Base-by-base conservation (phyloP, 2,329 filamentous ascomycete genomes). In the Neofusicoccum parvum region DNA sequence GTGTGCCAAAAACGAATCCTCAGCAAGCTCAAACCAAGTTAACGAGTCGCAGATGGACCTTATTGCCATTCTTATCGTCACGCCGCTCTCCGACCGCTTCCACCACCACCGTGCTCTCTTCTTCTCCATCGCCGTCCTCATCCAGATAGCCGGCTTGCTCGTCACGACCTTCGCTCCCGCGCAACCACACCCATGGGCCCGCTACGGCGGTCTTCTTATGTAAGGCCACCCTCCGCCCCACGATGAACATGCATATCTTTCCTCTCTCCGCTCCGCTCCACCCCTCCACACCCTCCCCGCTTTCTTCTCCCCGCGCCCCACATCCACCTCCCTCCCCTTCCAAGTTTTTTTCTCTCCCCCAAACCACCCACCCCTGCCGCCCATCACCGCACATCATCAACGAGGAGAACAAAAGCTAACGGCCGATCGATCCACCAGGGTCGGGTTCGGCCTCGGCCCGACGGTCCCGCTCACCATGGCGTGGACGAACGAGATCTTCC, bases 381-480 rank as follows among this genome's bases (percentile, higher is more conserved):
- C 17, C 49, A n/a, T 51, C 49, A 36, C 32, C 32, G 27, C 27
- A 32, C 27, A 32, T 32, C 27, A 32, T 32, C 27, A 5, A 39
- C 37, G 5, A 14, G 5, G 36, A 17, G 15, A 17, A 48, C 15
- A 6, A 20, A 15, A n/a, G 17, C 39, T 17, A 48, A 34, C 27
- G 3, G 5, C 6, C 27, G 27, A 32, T 32, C 27, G 14, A n/a
- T 6, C n/a, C 23, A 56, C 20, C 20, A 60, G 56, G 80, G 90
- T 97, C 41, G 93, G 93, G 4, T 96, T 96, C 72, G 93, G 93
- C 0, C 88, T 97, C 1, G 93, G 93, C 1, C 93, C 93, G 3
- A 96, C 93, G 0, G 92, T 96, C 0, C 93, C 93, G 11, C 94
- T 94, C 73, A 94, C 91, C 76, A 97, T 97, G 93, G 90, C 92